A percentile compares a stretch with the other conserved stretches of the same genome.
Conservation (phyloP, 345 rosid genomes). For the Hibiscus trionum region DNA sequence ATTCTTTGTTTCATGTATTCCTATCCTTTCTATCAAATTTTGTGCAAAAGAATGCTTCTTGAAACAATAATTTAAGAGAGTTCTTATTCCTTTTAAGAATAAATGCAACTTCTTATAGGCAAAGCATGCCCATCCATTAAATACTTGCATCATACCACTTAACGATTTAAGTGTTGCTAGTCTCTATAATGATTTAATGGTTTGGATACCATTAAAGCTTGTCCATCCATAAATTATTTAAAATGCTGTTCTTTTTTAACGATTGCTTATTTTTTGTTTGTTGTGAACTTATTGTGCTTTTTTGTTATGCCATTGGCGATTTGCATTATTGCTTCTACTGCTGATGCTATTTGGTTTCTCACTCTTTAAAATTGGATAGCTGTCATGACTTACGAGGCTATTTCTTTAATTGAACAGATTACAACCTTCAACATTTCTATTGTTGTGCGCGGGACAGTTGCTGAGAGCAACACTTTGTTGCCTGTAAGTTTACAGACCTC, state of each 20-base stretch:
- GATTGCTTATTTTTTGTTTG: not conserved
- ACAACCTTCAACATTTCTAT: conserved; percentile 18
- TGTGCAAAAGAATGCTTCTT: not conserved
- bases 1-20: not conserved
- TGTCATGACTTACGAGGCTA: not conserved
- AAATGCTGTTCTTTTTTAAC: too few relatives aligned
- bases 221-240: not conserved
- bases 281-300: not conserved
- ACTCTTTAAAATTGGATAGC: not conserved
- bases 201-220: not conserved
- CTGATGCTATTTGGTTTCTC: not conserved
- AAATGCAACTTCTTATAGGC: not conserved
- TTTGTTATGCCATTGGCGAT: not conserved
- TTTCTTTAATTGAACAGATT: not conserved
- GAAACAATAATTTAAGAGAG: not conserved
- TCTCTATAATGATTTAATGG: not conserved
- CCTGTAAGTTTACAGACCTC: conserved; percentile 29
- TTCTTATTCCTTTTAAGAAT: not conserved
- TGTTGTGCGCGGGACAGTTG: conserved; percentile 83
- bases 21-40: not conserved
- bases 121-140: not conserved
- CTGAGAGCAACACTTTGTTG: conserved; percentile 44
- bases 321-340: not conserved
- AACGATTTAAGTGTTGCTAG: not conserved
- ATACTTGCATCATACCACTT: not conserved